These are phyloP conservation scores for Prunus armeniaca DNA, from an alignment of 306 rosid genomes.

Conservation along the genomic window DNA sequence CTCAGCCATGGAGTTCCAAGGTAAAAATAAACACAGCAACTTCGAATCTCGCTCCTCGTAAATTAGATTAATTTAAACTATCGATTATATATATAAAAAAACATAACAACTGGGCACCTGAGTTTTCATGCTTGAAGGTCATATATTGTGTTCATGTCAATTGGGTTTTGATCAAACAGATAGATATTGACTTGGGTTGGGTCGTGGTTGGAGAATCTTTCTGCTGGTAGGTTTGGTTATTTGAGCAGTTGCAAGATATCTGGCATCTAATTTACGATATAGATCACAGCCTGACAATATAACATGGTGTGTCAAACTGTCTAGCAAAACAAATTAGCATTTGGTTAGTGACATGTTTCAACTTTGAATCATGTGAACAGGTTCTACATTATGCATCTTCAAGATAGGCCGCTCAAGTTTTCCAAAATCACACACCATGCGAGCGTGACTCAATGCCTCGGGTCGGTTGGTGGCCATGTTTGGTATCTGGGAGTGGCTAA, in stretches of 20 bases:
- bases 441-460: constrained; percentile 85
- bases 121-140: neutral
- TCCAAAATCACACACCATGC: constrained; percentile 77
- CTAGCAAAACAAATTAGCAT: neutral
- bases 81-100: too few relatives aligned
- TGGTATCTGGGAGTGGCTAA: constrained; percentile 93
- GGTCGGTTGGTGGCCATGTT: constrained; percentile 63
- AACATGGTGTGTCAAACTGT: too few relatives aligned
- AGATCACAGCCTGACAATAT: neutral
- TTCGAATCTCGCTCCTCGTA: too few relatives aligned
- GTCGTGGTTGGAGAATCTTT: neutral
- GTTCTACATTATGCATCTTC: constrained; percentile 72
- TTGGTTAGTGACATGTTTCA: neutral
- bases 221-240: neutral
- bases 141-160: neutral
- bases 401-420: constrained; percentile 49
- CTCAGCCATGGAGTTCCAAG: constrained; percentile 73
- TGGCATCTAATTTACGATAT: neutral
- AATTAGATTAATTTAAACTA: too few relatives aligned
- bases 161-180: neutral
- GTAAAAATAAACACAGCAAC: constrained; percentile 15
- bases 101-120: neutral
- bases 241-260: neutral
- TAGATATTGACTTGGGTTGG: neutral
- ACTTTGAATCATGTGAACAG: constrained; percentile 23